Evolutionary conservation across 1,139 yeast genomes (phyloP).

Genomic region (Geotrichum reessii): DNA sequence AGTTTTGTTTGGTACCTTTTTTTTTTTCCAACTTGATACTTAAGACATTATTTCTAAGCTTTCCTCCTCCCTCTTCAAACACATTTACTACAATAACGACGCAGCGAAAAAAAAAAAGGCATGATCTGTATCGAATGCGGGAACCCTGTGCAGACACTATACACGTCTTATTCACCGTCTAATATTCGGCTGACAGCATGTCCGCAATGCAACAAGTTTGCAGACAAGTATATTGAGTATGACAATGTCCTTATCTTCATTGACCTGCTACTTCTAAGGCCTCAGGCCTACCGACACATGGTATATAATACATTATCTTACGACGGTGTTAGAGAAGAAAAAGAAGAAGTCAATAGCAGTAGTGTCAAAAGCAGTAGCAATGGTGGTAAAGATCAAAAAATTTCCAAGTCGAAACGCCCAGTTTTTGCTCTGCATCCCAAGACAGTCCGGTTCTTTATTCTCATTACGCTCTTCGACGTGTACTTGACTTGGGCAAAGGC

Average conservation of each 20-base stretch:
- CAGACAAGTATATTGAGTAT: constrained; percentile 87
- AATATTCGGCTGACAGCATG: constrained; percentile 82
- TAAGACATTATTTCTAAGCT: no score
- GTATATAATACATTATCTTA: constrained; percentile 63
- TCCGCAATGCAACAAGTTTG: constrained; percentile 60
- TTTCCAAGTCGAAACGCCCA: neutral
- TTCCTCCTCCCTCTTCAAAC: neutral
- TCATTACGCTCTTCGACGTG: constrained; percentile 79
- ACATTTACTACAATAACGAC: neutral
- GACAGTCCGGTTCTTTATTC: constrained; percentile 48
- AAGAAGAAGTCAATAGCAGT: neutral
- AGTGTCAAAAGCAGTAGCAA: neutral
- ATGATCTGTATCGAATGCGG: constrained; percentile 93
- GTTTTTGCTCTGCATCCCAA: constrained; percentile 25
- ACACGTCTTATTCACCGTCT: constrained; percentile 65
- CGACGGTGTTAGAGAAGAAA: neutral
- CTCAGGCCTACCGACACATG: constrained; percentile 85
- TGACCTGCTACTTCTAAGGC: constrained; percentile 74
- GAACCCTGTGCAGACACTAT: constrained; percentile 57
- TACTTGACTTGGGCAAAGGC: constrained; percentile 89
- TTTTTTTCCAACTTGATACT: no score
- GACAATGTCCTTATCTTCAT: constrained; percentile 79
- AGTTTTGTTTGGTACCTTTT: no score
- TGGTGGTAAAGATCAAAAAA: neutral
- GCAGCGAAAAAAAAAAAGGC: no score